Base-by-base conservation (phyloP, 495 filamentous ascomycete species). In the Podospora pseudocomata region DNA sequence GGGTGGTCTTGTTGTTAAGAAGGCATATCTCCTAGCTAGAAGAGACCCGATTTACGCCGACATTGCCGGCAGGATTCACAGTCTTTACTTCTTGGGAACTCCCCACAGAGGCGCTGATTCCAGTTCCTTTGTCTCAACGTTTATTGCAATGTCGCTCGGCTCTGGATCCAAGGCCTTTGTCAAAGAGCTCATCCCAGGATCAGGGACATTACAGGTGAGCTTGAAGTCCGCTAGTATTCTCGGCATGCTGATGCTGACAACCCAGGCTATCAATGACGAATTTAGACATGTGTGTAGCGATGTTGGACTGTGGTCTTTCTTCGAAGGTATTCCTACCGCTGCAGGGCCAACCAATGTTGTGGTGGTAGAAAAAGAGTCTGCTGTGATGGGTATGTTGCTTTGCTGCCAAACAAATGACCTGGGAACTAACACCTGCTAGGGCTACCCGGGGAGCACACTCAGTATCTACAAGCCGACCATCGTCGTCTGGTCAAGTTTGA, bases 311-410 rank as follows among this genome's bases (percentile, higher is more conserved):
- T 77, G 73, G 39, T 83, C 83, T 9, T 85, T 85, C 68, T 85
- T 81, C 53, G 83, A 85, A 65, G 80, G 77, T 2, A 56, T 70
- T 26, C 69, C 65, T 39, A 84, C 80, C 1, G 34, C 59, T 3
- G 60, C 81, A 23, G 81, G 81, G 1, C 71, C 61, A 19, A 63
- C 61, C 9, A 63, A 39, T 44, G 61, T 63, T 13, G 30, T 82
- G 26, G 75, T 85, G 32, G 81, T 85, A 0, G 78, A 82, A 2
- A 80, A 75, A 59, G 76, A 82, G 19, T 84, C 81, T 0, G 81
- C 83, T 7, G 70, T 78, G 3, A 71, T 76, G 6, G 73, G 68
- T 68, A 65, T 11, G 70, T 67, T 20, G 23, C n/a, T 23, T 1
- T 7, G 55, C 4, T 58, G 55, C 55, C 7, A 19, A 58, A 18